Conservation (phyloP, 164 flowering plant species). For the Magnolia kwangsiensis region DNA sequence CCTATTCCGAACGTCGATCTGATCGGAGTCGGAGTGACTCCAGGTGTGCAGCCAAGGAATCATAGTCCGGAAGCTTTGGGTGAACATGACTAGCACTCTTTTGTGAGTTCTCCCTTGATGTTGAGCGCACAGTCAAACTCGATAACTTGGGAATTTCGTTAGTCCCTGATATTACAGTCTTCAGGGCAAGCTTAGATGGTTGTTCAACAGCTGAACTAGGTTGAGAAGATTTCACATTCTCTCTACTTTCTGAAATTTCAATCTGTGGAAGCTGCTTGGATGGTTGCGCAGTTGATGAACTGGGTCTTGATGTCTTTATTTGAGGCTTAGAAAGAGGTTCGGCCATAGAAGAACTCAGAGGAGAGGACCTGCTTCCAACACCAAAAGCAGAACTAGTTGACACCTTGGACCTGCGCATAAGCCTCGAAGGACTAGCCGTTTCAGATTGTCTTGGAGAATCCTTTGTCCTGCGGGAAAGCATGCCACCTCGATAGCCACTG, state of each 20-base stretch:
- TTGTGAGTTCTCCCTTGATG: conserved; percentile 31
- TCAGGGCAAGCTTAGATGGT: not conserved
- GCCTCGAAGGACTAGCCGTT: conserved; percentile 14
- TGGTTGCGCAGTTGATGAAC: conserved; percentile 15
- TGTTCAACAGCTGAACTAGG: conserved; percentile 7
- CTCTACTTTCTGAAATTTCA: conserved; percentile 2
- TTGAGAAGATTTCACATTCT: conserved; percentile 3
- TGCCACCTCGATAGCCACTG: conserved; percentile 21
- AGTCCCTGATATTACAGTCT: conserved; percentile 8
- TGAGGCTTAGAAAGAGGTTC: conserved; percentile 16
- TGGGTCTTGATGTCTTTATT: conserved; percentile 9
- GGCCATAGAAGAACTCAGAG: conserved; percentile 17
- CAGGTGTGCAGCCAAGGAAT: conserved; percentile 56
- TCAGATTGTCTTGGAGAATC: conserved; percentile 25
- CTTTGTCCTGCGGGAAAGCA: conserved; percentile 56
- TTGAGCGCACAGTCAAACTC: conserved; percentile 15
- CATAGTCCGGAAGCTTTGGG: conserved; percentile 94
- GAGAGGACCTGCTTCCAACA: conserved; percentile 22
- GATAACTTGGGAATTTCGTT: conserved; percentile 16
- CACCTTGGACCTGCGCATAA: conserved; percentile 14
- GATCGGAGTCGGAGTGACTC: conserved; percentile 53
- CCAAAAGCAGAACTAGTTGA: conserved; percentile 20
- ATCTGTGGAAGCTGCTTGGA: conserved; percentile 4
- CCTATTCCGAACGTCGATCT: conserved; percentile 23
- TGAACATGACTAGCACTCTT: conserved; percentile 78